A percentile compares a stretch with the other conserved stretches of the same genome.
Conservation (phyloP, 139 green algal genomes). For the Pycnococcus provasolii region DNA sequence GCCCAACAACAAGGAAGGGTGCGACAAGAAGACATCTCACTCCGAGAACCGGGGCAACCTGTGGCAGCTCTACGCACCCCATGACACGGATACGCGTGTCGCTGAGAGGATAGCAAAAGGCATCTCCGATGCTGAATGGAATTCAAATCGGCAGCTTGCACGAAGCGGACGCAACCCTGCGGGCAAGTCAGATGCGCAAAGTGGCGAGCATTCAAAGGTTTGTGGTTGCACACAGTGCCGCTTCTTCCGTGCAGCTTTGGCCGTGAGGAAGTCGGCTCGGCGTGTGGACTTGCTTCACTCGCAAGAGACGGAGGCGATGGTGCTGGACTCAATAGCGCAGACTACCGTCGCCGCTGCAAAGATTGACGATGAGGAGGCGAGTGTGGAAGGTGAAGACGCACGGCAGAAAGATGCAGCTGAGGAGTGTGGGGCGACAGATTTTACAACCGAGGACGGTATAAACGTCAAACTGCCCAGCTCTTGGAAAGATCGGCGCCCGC, state of each 20-base stretch:
- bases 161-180: too few relatives aligned
- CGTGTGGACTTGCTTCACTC: not conserved
- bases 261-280: not conserved
- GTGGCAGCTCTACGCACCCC: not conserved
- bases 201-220: not conserved
- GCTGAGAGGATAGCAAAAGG: not conserved
- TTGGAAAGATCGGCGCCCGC: too few relatives aligned
- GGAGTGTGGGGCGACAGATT: not conserved
- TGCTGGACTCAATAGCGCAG: too few relatives aligned
- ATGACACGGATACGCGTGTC: not conserved
- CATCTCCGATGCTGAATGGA: too few relatives aligned
- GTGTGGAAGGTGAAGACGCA: not conserved
- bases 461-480: too few relatives aligned
- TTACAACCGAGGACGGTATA: too few relatives aligned
- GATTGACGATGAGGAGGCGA: conserved; percentile 5
- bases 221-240: not conserved
- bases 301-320: not conserved
- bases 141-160: too few relatives aligned
- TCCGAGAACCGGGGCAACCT: not conserved
- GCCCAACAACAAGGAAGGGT: not conserved
- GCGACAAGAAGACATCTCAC: not conserved
- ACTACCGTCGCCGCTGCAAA: not conserved
- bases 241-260: not conserved
- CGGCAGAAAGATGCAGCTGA: not conserved
- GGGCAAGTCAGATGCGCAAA: not conserved